These are phyloP conservation scores for Geranium brycei DNA, from an alignment of 345 rosid species.

Conservation along the genomic window DNA sequence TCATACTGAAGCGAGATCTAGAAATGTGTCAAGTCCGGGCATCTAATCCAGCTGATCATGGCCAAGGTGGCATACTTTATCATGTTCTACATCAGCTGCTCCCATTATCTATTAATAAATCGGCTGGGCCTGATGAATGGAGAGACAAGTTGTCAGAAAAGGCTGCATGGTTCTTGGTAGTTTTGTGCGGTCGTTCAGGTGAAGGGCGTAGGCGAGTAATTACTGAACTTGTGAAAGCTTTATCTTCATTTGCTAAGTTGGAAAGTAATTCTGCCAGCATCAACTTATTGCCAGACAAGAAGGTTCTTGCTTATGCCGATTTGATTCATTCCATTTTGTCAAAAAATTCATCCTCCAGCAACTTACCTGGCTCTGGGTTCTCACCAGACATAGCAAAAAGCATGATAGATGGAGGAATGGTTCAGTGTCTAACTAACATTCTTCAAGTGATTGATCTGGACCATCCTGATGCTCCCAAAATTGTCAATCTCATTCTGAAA, in stretches of 20 bases:
- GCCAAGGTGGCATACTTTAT: constrained; percentile 55
- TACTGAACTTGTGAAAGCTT: constrained; percentile 72
- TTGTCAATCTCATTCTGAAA: constrained; percentile 73
- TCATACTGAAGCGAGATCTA: constrained; percentile 69
- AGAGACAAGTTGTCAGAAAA: constrained; percentile 80
- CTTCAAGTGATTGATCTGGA: constrained; percentile 83
- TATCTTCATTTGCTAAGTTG: constrained; percentile 49
- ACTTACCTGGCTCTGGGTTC: constrained; percentile 71
- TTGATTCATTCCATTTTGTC: constrained; percentile 71
- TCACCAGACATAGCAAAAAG: constrained; percentile 88
- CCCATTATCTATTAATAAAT: constrained; percentile 56
- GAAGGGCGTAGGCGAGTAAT: constrained; percentile 84
- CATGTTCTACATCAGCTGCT: constrained; percentile 74
- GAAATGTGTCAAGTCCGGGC: constrained; percentile 63
- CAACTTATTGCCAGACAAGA: constrained; percentile 61
- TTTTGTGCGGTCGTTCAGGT: constrained; percentile 74
- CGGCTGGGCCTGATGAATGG: constrained; percentile 80
- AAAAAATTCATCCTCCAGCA: constrained; percentile 71
- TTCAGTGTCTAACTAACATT: constrained; percentile 60
- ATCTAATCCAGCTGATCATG: constrained; percentile 44
- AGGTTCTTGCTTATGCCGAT: constrained; percentile 60
- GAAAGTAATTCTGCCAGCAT: constrained; percentile 50
- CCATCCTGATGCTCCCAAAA: constrained; percentile 90
- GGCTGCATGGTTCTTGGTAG: constrained; percentile 84
- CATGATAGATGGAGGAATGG: constrained; percentile 92